Evolutionary conservation across 2,329 filamentous ascomycete species (phyloP), one percentile per base, ranked within the genome.

Genomic region (Stemphylium lycopersici): DNA sequence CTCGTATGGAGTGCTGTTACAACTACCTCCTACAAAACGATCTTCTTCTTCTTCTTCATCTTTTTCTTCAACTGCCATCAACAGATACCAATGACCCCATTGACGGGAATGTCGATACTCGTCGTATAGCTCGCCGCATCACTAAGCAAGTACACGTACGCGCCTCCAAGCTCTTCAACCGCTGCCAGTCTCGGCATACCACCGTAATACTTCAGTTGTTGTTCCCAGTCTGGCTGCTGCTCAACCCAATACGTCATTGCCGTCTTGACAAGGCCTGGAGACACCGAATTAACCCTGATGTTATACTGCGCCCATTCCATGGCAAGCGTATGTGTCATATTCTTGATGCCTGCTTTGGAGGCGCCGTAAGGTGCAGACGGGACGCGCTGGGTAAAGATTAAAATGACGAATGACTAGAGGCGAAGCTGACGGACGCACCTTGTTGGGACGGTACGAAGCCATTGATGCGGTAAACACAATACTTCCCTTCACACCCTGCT

Each of bases 131-230:
- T 78, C n/a, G 80, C 78, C 7, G 78, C 76, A 52, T 85, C 82
- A 51, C 77, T 80, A n/a, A 85, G 65, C 51, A 85, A 65, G 58
- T 84, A 85, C 4, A 84, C 81, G 59, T 84, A 85, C 0, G 83
- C 83, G 12, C 83, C 82, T 2, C 82, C 81, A 2, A 85, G 69
- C 68, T 85, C 82, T 58, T 81, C 77, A 0, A 80, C 79, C 42
- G 81, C 76, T 0, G 82, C 83, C 33, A 85, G 60, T 24, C 82
- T 72, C 10, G 81, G 82, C 76, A 85, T 84, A 3, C 82, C 82
- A 3, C 83, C 81, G 61, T 84, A 84, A 63, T 85, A 84, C 69
- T 83, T 80, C 73, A 85, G 78, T 72, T 85, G 81, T 56, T 77
- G 72, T 52, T 81, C 79, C 83, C 82, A 85, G 63, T 84, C 83